Evolutionary conservation across 192 early-diverging fungal genomes (phyloP).

Genomic region (Backusella mclennaniae): DNA sequence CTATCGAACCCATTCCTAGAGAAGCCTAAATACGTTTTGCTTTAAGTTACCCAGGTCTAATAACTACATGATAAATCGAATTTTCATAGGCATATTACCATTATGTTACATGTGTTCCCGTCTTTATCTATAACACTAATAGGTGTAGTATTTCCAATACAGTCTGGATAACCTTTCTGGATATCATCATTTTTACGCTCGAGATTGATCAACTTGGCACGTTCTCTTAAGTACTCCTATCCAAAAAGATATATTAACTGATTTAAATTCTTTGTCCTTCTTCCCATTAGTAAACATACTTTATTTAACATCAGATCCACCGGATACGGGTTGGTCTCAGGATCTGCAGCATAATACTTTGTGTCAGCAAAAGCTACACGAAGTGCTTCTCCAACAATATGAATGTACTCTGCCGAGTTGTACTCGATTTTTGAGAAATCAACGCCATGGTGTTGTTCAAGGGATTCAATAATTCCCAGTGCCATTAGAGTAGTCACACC

Average conservation of each 20-base stretch:
- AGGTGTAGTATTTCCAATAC: constrained; percentile 68
- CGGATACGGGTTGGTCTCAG: constrained; percentile 46
- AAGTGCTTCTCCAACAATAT: constrained; percentile 66
- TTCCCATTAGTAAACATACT: constrained; percentile 16
- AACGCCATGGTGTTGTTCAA: constrained; percentile 43
- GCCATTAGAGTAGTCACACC: constrained; percentile 70
- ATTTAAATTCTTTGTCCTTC: not conserved
- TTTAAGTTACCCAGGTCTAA: too few relatives aligned
- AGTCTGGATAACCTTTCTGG: constrained; percentile 52
- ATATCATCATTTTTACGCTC: constrained; percentile 42
- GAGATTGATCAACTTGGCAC: constrained; percentile 56
- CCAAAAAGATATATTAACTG: not conserved
- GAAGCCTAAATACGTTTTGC: too few relatives aligned
- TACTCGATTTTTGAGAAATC: constrained; percentile 43
- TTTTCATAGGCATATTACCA: constrained; percentile 34
- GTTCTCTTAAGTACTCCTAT: constrained; percentile 48
- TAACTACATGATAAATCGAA: too few relatives aligned
- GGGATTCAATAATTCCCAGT: constrained; percentile 58
- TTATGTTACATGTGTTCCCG: constrained; percentile 79
- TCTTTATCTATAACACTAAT: constrained; percentile 68
- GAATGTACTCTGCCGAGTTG: constrained; percentile 62
- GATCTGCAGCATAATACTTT: constrained; percentile 60
- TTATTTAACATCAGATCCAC: constrained; percentile 51
- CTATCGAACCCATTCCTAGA: too few relatives aligned
- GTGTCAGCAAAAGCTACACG: constrained; percentile 75